Base-by-base conservation (phyloP, 495 filamentous ascomycete genomes). In the Neurospora sublineolata region DNA sequence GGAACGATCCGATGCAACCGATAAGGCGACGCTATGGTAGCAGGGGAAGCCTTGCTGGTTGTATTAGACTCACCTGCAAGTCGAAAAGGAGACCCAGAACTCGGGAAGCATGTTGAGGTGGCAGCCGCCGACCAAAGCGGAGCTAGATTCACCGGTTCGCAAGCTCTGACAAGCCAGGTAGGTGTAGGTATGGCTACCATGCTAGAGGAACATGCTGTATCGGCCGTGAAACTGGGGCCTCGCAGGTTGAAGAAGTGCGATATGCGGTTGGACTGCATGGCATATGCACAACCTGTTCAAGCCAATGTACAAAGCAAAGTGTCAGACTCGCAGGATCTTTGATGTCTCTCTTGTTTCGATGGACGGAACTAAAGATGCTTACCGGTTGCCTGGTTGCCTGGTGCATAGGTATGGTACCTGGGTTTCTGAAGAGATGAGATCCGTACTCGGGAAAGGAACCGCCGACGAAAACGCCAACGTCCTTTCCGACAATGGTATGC, bases 121-220 rank as follows among this genome's bases (percentile, higher is more conserved):
- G 68, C 83, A 86, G 3, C 85, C 87, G n/a, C 84, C 87, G 37
- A 89, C 86, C 18, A 90, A 78, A 5, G 88, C 86, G 20, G 75
- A 78, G 44, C 73, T 76, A 0, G 81, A 81, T 40, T 87, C 86
- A 4, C 84, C 84, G 16, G 85, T 82, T 81, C 91, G 90, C 23
- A 97, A 83, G 2, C 90, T 89, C 74, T 92, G 94, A 77, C 93
- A 95, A 67, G 93, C 93, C 46, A 93, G 81, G 75, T 96, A n/a
- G n/a, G n/a, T n/a, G n/a, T n/a, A n/a, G n/a, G 86, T 38, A 87
- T 75, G n/a, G 85, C 85, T 42, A 86, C 82, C 73, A 88, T 76
- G 71, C 91, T 93, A 16, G 91, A 93, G 3, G 93, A 96, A 77
- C 94, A 97, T 36, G 93, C 93, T 3, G 94, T 97, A 77, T 97